These are phyloP conservation scores for Trametes cinnabarina DNA, from an alignment of 768 basidiomycete species.

Conservation along the genomic window DNA sequence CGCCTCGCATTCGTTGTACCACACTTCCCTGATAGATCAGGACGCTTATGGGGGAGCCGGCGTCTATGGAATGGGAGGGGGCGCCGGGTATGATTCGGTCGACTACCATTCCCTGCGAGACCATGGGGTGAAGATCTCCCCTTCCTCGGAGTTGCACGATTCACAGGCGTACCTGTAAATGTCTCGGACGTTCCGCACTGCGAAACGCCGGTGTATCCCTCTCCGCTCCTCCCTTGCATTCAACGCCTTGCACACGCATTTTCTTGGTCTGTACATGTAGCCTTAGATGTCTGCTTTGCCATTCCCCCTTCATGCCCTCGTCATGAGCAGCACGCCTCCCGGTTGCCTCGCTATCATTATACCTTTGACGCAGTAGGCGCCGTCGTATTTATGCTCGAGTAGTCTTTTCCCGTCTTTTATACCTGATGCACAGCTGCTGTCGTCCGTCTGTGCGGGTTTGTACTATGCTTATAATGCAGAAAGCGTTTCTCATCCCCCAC, in stretches of 20 bases:
- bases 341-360: conserved; percentile 12
- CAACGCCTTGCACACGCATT: background rate
- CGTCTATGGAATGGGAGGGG: background rate
- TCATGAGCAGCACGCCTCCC: background rate
- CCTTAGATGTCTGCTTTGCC: conserved; percentile 1
- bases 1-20: conserved; percentile 10
- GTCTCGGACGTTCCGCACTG: background rate
- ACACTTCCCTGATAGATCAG: background rate
- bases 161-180: conserved; percentile 6
- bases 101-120: conserved; percentile 35
- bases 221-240: background rate
- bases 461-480: conserved; percentile 6
- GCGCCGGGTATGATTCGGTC: conserved; percentile 26
- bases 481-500: background rate
- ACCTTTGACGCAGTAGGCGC: conserved; percentile 6
- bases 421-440: conserved; percentile 2
- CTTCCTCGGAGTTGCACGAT: conserved; percentile 8
- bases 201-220: background rate
- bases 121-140: conserved; percentile 19
- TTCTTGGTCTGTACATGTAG: conserved; percentile 14
- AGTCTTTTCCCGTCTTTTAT: background rate
- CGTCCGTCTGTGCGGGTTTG: conserved; percentile 1
- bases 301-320: background rate
- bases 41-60: background rate
- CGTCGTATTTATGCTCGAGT: conserved; percentile 15